Evolutionary conservation across 2,329 filamentous ascomycete genomes (phyloP).

Genomic region (Stemphylium lycopersici): DNA sequence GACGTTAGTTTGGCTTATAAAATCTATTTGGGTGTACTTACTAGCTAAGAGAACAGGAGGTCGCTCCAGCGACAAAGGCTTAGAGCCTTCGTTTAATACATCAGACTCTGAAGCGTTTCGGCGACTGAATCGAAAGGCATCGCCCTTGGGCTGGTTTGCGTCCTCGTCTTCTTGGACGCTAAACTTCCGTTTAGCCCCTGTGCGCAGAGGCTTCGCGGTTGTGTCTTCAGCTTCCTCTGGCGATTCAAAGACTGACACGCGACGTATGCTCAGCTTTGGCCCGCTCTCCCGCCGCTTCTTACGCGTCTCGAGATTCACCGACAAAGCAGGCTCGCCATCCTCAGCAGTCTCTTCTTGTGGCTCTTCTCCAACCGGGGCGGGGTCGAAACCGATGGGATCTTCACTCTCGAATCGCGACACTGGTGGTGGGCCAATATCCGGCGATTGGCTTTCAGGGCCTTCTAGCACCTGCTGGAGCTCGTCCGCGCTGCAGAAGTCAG

Average conservation of each 20-base stretch:
- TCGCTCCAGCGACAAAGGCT: conserved; percentile 30
- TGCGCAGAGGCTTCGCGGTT: conserved; percentile 44
- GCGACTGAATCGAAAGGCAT: conserved; percentile 57
- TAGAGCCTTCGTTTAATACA: conserved; percentile 21
- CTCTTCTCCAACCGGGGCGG: conserved; percentile 31
- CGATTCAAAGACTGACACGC: conserved; percentile 53
- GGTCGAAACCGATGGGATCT: conserved; percentile 55
- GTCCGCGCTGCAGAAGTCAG: conserved; percentile 57
- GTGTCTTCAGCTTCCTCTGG: conserved; percentile 41
- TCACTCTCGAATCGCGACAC: conserved; percentile 59
- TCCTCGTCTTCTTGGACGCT: conserved; percentile 60
- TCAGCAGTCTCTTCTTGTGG: conserved; percentile 40
- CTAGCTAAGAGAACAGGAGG: conserved; percentile 53
- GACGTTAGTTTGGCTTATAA: conserved; percentile 24
- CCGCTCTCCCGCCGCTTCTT: conserved; percentile 59
- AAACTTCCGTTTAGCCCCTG: conserved; percentile 64
- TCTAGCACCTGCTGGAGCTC: conserved; percentile 62
- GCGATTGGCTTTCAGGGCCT: conserved; percentile 65
- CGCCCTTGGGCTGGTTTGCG: conserved; percentile 35
- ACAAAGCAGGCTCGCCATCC: conserved; percentile 47
- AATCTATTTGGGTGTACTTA: conserved; percentile 31
- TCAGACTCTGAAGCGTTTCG: conserved; percentile 34
- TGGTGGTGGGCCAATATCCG: conserved; percentile 68
- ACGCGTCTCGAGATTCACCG: conserved; percentile 59
- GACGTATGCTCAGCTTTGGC: conserved; percentile 51